A percentile compares a stretch with the other conserved stretches of the same genome.
Conservation (phyloP, 1,284 basidiomycete species). For the Erythrobasidium hasegawianum region DNA sequence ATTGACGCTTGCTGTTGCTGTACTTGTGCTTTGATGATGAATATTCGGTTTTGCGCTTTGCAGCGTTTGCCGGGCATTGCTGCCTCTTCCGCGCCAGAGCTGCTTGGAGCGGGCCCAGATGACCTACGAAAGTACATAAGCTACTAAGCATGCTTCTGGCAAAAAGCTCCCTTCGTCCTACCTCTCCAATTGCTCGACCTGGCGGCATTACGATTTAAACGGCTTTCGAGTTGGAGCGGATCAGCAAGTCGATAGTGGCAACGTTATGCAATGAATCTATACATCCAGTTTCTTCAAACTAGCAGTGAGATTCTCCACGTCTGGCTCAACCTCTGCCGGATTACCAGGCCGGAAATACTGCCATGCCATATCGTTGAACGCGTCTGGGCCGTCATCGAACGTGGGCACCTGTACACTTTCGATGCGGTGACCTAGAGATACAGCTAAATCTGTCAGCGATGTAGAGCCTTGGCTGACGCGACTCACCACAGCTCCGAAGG, state of each 20-base stretch:
- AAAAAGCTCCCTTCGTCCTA: too few relatives aligned
- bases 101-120: slow-evolving; percentile 22
- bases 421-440: slow-evolving; percentile 1
- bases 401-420: slow-evolving; percentile 8
- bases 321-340: neutral
- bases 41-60: slow-evolving; percentile 2
- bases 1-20: neutral
- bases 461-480: neutral
- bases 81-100: slow-evolving; percentile 15
- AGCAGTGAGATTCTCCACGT: neutral
- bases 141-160: too few relatives aligned
- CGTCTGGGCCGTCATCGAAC: slow-evolving; percentile 27
- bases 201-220: slow-evolving; percentile 18
- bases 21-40: neutral
- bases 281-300: too few relatives aligned
- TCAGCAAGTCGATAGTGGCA: too few relatives aligned
- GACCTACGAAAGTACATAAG: slow-evolving; percentile 3
- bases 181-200: slow-evolving; percentile 25
- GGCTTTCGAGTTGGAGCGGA: too few relatives aligned
- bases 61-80: slow-evolving; percentile 11
- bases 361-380: slow-evolving; percentile 35
- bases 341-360: slow-evolving; percentile 2
- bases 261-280: too few relatives aligned
- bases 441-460: neutral
- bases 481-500: slow-evolving; percentile 11